Evolutionary conservation across 176 grass and related monocot genomes (phyloP), one percentile per base, ranked within the genome.

Genomic region (Elymus sibiricus): DNA sequence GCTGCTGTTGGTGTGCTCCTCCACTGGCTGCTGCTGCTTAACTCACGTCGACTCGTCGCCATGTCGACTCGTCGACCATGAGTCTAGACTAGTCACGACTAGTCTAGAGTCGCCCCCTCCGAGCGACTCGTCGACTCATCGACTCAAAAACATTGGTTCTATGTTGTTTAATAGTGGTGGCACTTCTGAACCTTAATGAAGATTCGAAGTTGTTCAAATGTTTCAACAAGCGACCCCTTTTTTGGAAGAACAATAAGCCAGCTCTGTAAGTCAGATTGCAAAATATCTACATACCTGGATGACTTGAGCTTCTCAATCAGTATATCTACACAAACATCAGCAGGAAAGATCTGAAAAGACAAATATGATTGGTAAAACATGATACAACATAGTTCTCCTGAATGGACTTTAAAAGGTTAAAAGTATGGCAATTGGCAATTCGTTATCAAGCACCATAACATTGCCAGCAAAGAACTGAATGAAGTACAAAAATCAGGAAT

Each of bases 261-360:
- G 25, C 64, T 74, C 66, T 27, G 47, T 32, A 79, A 59, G 22
- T 55, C 10, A 74, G 12, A 79, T 76, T 31, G 47, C 49, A 76
- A 72, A 73, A 71, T 55, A 83, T 91, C 64, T 94, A 22, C 74
- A 75, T 91, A 98, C 96, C 93, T 88, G 34, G 84, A 91, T 34
- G 88, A 87, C 38, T 91, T 86, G 60, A 95, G 37, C 29, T 71
- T 92, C 21, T 95, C 84, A 94, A 94, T 59, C 67, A 91, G 59
- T 86, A 69, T 88, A 86, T 91, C 91, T 82, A 95, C 59, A 88
- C 70, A 85, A 10, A 91, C 59, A 92, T 94, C 97, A 77, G 79
- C 82, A 77, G 97, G 97, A 58, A 94, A 91, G 42, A 98, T 91
- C 97, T 98, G 90, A 68, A 91, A 78, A 63, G 76, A 21, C 26